Evolutionary conservation across 495 filamentous ascomycete species (phyloP).

Genomic region (Xylaria scruposa): DNA sequence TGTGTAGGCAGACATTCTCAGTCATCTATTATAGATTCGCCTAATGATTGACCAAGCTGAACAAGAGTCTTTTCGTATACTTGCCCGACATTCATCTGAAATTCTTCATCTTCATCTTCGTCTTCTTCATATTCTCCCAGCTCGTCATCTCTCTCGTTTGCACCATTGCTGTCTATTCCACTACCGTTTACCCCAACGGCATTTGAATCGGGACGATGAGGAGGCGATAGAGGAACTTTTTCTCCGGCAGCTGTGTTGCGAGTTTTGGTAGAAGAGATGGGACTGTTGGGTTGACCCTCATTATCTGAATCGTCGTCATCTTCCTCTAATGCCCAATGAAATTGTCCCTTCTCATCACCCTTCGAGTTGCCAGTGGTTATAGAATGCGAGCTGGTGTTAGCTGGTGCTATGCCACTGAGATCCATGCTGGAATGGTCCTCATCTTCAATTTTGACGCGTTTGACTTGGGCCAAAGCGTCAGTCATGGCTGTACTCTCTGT

Average conservation of each 20-base stretch:
- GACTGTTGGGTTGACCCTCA: conserved; percentile 6
- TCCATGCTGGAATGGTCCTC: conserved; percentile 33
- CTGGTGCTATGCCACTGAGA: conserved; percentile 41
- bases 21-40: conserved; percentile 30
- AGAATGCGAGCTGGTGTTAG: conserved; percentile 30
- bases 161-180: conserved; percentile 3
- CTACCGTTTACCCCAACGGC: not conserved
- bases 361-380: not conserved
- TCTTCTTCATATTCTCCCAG: conserved; percentile 31
- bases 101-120: conserved; percentile 51
- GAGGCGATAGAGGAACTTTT: conserved; percentile 24
- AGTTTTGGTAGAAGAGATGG: not conserved
- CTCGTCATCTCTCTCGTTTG: conserved; percentile 31
- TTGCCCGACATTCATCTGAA: conserved; percentile 70
- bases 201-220: not conserved
- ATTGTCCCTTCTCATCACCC: conserved; percentile 27
- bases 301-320: conserved; percentile 37
- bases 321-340: conserved; percentile 37
- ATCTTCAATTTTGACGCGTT: conserved; percentile 43
- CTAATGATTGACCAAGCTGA: conserved; percentile 68
- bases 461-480: conserved; percentile 44
- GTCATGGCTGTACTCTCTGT: conserved; percentile 47
- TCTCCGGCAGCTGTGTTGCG: not conserved
- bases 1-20: not conserved
- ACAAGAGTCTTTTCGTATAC: conserved; percentile 83